Conservation (phyloP, 768 basidiomycete genomes). For the Tylopilus rubrobrunneus region DNA sequence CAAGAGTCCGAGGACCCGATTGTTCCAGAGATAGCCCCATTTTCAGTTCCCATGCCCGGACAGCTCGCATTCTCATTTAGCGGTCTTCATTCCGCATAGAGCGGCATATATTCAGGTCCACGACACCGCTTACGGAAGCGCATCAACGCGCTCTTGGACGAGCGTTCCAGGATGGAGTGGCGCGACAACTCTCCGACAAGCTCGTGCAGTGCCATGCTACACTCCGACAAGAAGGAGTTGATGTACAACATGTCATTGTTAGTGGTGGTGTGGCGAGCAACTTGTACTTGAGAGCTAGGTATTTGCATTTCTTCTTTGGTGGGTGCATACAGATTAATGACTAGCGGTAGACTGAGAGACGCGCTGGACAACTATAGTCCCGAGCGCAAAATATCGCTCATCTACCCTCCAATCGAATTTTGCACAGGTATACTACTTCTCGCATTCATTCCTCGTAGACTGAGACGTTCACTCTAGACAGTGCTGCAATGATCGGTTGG, state of each 20-base stretch:
- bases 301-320: constrained; percentile 10
- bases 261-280: constrained; percentile 97
- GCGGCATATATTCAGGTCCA: constrained; percentile 44
- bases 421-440: constrained; percentile 65
- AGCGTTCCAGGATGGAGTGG: constrained; percentile 69
- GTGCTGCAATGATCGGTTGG: constrained; percentile 97
- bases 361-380: constrained; percentile 27
- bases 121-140: constrained; percentile 26
- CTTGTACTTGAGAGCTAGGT: constrained; percentile 62
- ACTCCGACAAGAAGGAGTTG: constrained; percentile 48
- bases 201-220: no score
- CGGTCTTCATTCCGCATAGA: constrained; percentile 71
- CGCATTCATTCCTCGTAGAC: not conserved
- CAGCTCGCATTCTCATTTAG: constrained; percentile 74
- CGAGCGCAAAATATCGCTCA: constrained; percentile 38
- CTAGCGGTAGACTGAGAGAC: constrained; percentile 29
- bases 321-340: not conserved
- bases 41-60: constrained; percentile 49
- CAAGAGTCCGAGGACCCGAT: constrained; percentile 19
- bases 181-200: constrained; percentile 53
- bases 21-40: constrained; percentile 32
- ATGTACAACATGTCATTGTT: constrained; percentile 62
- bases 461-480: constrained; percentile 50
- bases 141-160: constrained; percentile 50
- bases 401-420: constrained; percentile 70